Percentiles rank a stretch among this genome's conserved stretches.
phyloP scores from a whole-genome alignment of 805 yeast species.

The Saturnispora sanitii region DNA sequence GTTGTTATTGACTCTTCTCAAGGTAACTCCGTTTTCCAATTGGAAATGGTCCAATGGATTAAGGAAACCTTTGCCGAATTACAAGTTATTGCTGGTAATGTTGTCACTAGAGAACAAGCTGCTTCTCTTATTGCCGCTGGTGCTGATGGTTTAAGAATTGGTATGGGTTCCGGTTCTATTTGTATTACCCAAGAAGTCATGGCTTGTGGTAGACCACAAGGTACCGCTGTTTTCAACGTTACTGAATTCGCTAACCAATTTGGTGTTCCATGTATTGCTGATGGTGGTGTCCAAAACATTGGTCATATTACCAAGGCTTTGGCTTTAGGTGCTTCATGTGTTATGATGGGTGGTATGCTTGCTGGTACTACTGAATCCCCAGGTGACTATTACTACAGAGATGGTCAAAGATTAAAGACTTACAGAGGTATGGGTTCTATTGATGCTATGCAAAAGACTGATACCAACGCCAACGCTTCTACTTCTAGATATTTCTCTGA shows the following conservation, averaged over 20 bases:
- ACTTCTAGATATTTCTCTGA: conserved; percentile 98
- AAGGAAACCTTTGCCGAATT: conserved; percentile 69
- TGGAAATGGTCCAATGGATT: conserved; percentile 87
- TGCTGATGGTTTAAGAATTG: conserved; percentile 96
- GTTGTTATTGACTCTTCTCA: conserved; percentile 93
- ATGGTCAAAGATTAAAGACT: conserved; percentile 92
- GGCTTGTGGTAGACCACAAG: conserved; percentile 99
- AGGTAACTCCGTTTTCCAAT: conserved; percentile 94
- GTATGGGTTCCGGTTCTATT: conserved; percentile 99
- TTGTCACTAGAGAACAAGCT: conserved; percentile 98
- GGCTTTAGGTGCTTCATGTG: conserved; percentile 93
- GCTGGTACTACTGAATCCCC: conserved; percentile 99
- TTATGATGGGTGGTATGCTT: conserved; percentile 99
- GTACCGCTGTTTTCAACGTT: conserved; percentile 94
- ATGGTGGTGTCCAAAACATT: conserved; percentile 98
- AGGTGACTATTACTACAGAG: conserved; percentile 95
- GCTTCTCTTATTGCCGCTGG: conserved; percentile 91
- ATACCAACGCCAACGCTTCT: conserved; percentile 86
- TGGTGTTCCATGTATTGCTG: conserved; percentile 98
- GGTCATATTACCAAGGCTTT: conserved; percentile 97
- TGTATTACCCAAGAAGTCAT: conserved; percentile 99
- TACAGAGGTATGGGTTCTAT: conserved; percentile 99
- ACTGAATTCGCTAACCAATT: conserved; percentile 88
- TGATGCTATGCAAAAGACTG: conserved; percentile 95
- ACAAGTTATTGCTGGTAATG: conserved; percentile 95